Base-by-base conservation (phyloP, 257 asterid species). In the Capsicum pubescens region DNA sequence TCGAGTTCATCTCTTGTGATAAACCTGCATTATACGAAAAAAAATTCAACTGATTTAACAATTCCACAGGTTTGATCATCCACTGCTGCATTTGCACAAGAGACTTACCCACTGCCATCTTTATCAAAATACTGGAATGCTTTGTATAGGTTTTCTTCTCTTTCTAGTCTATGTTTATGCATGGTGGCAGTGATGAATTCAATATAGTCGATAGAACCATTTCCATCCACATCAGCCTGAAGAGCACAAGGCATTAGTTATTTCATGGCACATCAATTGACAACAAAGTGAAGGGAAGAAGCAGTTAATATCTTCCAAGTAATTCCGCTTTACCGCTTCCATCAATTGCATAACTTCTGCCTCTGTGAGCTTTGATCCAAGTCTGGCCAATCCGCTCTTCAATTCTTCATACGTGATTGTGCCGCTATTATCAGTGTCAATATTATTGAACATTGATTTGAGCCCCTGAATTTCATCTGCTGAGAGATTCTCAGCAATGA, bases 201-300 rank as follows among this genome's bases (percentile, higher is more conserved):
- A 7, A 90, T 91, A 89, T 93, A 91, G 82, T 94, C 98, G 16
- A 94, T 94, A 4, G 97, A 83, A 59, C 98, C 98, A 52, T 94
- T 90, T 85, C 98, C 98, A 85, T 94, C 98, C 82, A 93, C 98
- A 82, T 93, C 98, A 59, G 98, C 97, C 98, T 94, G 89, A 71
- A 54, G 11, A 60, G 56, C 46, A 11, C 54, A 68, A 3, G 35
- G 8, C 15, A 46, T 7, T 39, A 42, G 50, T 87, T 42, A 67
- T 67, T 76, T 77, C 26, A 76, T 54, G 61, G 61, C 21, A 50
- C 8, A 52, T n/a, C 14, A 52, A 13, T 76, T 76, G 48, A 26
- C 26, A 76, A 76, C 26, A 52, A 76, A 74, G 19, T 12, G 60
- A 74, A 72, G 16, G 61, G 36, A 74, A 21, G 44, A 50, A 48